These are phyloP conservation scores for Citrus trifoliata DNA, from an alignment of 345 rosid species.

Conservation along the genomic window DNA sequence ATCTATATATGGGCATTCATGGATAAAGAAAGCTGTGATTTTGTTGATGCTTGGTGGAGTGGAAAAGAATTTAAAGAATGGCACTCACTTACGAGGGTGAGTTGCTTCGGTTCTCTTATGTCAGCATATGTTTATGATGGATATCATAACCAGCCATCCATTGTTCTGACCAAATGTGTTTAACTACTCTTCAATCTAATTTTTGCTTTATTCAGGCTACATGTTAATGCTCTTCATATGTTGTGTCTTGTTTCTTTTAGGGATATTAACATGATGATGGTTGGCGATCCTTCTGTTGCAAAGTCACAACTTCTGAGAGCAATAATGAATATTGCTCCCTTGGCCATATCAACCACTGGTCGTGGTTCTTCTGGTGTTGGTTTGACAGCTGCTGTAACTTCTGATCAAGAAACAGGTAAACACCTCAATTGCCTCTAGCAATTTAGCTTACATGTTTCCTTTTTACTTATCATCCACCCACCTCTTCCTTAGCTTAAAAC, in stretches of 20 bases:
- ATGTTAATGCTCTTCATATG: background rate
- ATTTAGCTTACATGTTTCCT: background rate
- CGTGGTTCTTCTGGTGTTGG: constrained; percentile 99
- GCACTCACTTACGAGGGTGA: constrained; percentile 97
- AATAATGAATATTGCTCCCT: constrained; percentile 96
- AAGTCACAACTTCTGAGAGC: constrained; percentile 98
- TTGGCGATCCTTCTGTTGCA: constrained; percentile 99
- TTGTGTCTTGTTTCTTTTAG: constrained; percentile 33
- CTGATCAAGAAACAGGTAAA: constrained; percentile 98
- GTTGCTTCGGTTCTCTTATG: constrained; percentile 14
- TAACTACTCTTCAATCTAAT: background rate
- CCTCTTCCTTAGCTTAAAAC: background rate
- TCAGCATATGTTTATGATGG: background rate
- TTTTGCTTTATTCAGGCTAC: background rate
- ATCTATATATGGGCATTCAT: constrained; percentile 89
- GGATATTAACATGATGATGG: constrained; percentile 99
- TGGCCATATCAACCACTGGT: constrained; percentile 98
- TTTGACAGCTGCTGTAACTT: constrained; percentile 97
- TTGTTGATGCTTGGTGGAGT: constrained; percentile 93
- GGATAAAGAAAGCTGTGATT: constrained; percentile 97
- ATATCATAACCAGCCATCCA: background rate
- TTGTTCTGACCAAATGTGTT: background rate
- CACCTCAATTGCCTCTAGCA: background rate
- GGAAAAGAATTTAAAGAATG: constrained; percentile 92
- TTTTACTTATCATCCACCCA: background rate